Evolutionary conservation across 805 yeast species (phyloP).

Genomic region (Yarrowia divulgata): DNA sequence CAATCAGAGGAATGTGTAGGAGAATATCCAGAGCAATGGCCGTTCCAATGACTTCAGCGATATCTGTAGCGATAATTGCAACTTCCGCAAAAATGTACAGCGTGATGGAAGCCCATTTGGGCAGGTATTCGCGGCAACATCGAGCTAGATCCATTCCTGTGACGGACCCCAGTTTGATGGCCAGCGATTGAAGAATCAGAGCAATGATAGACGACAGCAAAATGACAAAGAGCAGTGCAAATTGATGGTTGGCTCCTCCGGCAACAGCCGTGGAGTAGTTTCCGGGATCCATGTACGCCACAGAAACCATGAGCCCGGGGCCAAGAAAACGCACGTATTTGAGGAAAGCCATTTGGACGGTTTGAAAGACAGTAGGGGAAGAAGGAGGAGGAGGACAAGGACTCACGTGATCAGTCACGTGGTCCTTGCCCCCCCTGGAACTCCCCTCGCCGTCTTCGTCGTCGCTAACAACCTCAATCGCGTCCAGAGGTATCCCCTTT

Average conservation of each 20-base stretch:
- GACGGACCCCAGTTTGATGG: constrained; percentile 89
- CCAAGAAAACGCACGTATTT: constrained; percentile 77
- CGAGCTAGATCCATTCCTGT: constrained; percentile 93
- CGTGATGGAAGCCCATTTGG: constrained; percentile 57
- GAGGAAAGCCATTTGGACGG: constrained; percentile 7
- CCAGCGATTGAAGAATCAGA: constrained; percentile 80
- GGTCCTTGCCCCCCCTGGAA: neutral
- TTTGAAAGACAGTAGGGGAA: neutral
- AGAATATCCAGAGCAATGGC: constrained; percentile 90
- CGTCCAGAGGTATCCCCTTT: constrained; percentile 13
- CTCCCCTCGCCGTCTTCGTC: neutral
- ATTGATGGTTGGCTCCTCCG: constrained; percentile 88
- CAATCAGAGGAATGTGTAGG: constrained; percentile 76
- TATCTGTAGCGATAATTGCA: constrained; percentile 93
- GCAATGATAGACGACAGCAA: constrained; percentile 85
- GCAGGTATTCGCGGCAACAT: constrained; percentile 78
- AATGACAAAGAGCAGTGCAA: constrained; percentile 77
- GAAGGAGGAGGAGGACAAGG: neutral
- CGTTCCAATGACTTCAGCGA: constrained; percentile 98
- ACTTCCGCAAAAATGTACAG: constrained; percentile 83
- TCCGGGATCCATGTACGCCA: constrained; percentile 98
- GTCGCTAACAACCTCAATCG: neutral
- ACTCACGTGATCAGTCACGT: constrained; percentile 5
- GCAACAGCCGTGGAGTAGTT: constrained; percentile 95
- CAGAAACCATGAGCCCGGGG: constrained; percentile 94